These are phyloP conservation scores for Penicillium maclennaniae DNA, from an alignment of 495 filamentous ascomycete species.

Conservation along the genomic window DNA sequence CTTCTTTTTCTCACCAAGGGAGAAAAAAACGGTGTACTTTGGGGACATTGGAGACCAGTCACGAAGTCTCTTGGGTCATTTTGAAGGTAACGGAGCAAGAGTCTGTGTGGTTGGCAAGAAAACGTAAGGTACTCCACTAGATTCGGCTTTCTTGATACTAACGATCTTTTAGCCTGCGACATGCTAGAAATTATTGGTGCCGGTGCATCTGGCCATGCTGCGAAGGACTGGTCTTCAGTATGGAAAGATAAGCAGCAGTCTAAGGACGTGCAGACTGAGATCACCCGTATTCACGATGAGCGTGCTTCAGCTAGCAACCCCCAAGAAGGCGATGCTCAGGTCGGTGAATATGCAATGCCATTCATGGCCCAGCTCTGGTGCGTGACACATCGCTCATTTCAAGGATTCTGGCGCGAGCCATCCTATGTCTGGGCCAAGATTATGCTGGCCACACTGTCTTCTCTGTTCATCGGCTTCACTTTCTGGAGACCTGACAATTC, in stretches of 20 bases:
- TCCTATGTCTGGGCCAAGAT: constrained; percentile 52
- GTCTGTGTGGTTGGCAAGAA: constrained; percentile 72
- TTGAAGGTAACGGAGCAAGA: constrained; percentile 68
- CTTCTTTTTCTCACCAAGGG: constrained; percentile 78
- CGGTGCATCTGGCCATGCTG: constrained; percentile 59
- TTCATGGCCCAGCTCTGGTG: constrained; percentile 46
- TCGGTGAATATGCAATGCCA: constrained; percentile 50
- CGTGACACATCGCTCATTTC: constrained; percentile 47
- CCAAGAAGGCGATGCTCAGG: constrained; percentile 13
- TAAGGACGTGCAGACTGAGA: constrained; percentile 57
- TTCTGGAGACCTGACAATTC: constrained; percentile 71
- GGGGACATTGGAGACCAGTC: constrained; percentile 80
- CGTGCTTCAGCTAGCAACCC: constrained; percentile 19
- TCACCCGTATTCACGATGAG: constrained; percentile 58
- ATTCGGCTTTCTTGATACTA: constrained; percentile 2
- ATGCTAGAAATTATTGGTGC: constrained; percentile 79
- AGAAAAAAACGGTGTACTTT: constrained; percentile 84
- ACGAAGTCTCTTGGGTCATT: constrained; percentile 65
- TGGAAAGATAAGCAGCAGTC: constrained; percentile 75
- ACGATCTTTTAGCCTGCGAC: constrained; percentile 56
- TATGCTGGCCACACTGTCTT: constrained; percentile 46
- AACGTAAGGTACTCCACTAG: constrained; percentile 57
- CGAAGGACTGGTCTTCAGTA: constrained; percentile 70
- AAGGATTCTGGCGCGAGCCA: constrained; percentile 57
- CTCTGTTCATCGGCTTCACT: constrained; percentile 83